Conservation (phyloP, 116 monocot species). For the Trichopus zeylanicus region DNA sequence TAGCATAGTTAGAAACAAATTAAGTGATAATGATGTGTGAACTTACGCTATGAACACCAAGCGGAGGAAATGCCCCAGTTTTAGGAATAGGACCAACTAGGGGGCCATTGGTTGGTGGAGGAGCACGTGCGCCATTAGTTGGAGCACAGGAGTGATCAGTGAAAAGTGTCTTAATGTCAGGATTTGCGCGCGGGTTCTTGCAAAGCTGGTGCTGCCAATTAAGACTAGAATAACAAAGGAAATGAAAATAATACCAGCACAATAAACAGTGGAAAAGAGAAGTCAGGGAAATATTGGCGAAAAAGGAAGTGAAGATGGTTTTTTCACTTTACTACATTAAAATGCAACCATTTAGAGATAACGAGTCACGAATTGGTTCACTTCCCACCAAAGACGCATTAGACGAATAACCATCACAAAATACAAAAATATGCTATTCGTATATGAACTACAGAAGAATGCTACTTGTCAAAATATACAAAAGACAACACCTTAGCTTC, state of each 20-base stretch:
- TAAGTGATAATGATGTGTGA: background rate
- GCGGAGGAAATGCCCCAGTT: constrained; percentile 36
- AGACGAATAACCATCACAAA: too few relatives aligned
- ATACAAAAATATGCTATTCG: too few relatives aligned
- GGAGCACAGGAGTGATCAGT: constrained; percentile 21
- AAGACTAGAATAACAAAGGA: constrained; percentile 15
- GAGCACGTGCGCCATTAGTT: constrained; percentile 31
- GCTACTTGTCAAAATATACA: too few relatives aligned
- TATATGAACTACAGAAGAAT: too few relatives aligned
- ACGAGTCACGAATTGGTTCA: too few relatives aligned
- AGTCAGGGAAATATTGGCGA: too few relatives aligned
- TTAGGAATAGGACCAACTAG: constrained; percentile 40
- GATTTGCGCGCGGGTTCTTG: constrained; percentile 37
- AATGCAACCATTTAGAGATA: too few relatives aligned
- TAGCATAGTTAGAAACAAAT: background rate
- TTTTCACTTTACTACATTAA: too few relatives aligned
- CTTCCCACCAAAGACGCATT: too few relatives aligned
- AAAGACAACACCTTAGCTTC: too few relatives aligned
- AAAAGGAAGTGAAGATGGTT: too few relatives aligned
- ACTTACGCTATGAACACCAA: constrained; percentile 37
- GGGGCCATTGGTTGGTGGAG: constrained; percentile 25
- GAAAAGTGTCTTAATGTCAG: constrained; percentile 42
- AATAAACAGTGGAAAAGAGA: background rate
- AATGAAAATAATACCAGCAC: background rate
- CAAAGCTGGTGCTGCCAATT: constrained; percentile 57